Conservation (phyloP, 108 stramenopile species). For the Fistulifera pelliculosa region DNA sequence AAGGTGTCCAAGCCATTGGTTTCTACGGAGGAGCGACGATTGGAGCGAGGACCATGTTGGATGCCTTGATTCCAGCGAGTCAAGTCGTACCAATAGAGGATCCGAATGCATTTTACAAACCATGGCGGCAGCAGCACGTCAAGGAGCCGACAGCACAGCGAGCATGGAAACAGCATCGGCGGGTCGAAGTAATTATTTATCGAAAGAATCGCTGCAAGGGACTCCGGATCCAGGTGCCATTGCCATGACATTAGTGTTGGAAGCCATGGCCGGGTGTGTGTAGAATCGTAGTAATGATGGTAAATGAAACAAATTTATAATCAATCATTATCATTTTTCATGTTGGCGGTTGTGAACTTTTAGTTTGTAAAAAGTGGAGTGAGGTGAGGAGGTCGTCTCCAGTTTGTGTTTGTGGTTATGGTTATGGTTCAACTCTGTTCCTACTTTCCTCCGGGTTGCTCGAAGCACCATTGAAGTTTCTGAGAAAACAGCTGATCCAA, state of each 20-base stretch:
- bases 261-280: slow-evolving; percentile 36
- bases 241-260: slow-evolving; percentile 86
- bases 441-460: too few species aligned
- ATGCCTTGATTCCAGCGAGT: slow-evolving; percentile 85
- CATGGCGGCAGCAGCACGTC: slow-evolving; percentile 60
- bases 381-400: too few species aligned
- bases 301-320: too few species aligned
- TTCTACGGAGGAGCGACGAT: slow-evolving; percentile 88
- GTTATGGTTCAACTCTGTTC: too few species aligned
- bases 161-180: slow-evolving; percentile 78
- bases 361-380: too few species aligned
- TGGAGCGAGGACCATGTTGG: slow-evolving; percentile 94
- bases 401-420: too few species aligned
- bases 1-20: slow-evolving; percentile 80
- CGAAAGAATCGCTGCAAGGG: slow-evolving; percentile 62
- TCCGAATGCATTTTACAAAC: slow-evolving; percentile 23
- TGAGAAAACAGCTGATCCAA: too few species aligned
- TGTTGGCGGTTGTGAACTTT: too few species aligned
- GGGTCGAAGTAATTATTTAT: slow-evolving; percentile 92
- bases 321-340: too few species aligned
- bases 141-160: slow-evolving; percentile 86
- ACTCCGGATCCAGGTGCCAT: slow-evolving; percentile 96
- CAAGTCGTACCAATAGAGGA: too few species aligned
- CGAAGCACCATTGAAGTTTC: too few species aligned
- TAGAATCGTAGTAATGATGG: too few species aligned